phyloP scores from a whole-genome alignment of 441 rosid genomes.

The Gossypium gossypioides region DNA sequence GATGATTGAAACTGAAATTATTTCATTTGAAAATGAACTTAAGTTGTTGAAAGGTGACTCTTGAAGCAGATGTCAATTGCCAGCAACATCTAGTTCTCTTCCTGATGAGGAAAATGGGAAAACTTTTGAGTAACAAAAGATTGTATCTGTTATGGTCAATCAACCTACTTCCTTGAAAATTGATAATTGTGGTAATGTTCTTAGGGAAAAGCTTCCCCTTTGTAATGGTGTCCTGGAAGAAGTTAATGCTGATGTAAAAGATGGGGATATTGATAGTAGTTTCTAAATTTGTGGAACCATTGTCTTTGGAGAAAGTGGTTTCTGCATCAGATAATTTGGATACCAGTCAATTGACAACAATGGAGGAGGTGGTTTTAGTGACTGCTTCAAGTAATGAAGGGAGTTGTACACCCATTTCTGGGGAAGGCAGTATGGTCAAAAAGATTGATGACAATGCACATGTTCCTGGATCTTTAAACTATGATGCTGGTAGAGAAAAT shows the following conservation, averaged over 20 bases:
- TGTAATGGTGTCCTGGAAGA: slow-evolving; percentile 33
- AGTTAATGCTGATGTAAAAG: slow-evolving; percentile 30
- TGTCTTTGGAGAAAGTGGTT: slow-evolving; percentile 16
- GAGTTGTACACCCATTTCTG: slow-evolving; percentile 18
- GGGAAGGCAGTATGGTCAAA: slow-evolving; percentile 17
- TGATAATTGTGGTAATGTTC: slow-evolving; percentile 30
- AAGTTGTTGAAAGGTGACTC: slow-evolving; percentile 39
- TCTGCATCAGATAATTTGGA: slow-evolving; percentile 26
- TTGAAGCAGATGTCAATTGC: slow-evolving; percentile 25
- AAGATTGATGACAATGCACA: slow-evolving; percentile 18
- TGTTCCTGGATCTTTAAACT: slow-evolving; percentile 2
- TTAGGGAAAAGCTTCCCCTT: slow-evolving; percentile 24
- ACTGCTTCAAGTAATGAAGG: slow-evolving; percentile 21
- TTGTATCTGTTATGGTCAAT: slow-evolving; percentile 12
- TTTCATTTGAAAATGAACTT: slow-evolving; percentile 68
- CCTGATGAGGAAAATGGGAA: slow-evolving; percentile 22
- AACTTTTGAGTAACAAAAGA: slow-evolving; percentile 30
- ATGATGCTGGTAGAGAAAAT: slow-evolving; percentile 25
- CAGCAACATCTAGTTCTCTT: slow-evolving; percentile 29
- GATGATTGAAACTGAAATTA: slow-evolving; percentile 80
- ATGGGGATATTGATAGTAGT: slow-evolving; percentile 44
- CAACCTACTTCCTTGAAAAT: slow-evolving; percentile 44
- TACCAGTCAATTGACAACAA: slow-evolving; percentile 15
- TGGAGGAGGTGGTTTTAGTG: slow-evolving; percentile 9
- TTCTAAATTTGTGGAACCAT: slow-evolving; percentile 41